Evolutionary conservation across 495 filamentous ascomycete species (phyloP).

Genomic region (Penicillium verhagenii): DNA sequence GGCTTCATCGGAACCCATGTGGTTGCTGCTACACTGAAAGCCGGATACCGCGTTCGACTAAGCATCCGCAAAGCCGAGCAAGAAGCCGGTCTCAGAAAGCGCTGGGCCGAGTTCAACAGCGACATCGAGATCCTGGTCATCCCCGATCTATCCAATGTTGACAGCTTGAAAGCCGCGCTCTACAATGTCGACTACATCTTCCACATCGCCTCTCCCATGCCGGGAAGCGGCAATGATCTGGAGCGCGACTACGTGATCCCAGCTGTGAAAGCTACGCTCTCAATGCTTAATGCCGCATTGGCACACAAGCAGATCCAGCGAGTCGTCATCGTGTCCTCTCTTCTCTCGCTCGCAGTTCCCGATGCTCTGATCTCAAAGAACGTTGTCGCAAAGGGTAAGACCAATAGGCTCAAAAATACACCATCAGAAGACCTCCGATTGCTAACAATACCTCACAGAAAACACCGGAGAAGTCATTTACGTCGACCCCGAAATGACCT

Average conservation of each 20-base stretch:
- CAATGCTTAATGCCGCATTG: slow-evolving; percentile 38
- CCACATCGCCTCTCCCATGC: slow-evolving; percentile 51
- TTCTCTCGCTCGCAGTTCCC: slow-evolving; percentile 28
- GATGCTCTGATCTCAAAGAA: background rate
- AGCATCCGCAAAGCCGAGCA: slow-evolving; percentile 24
- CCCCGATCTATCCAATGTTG: slow-evolving; percentile 43
- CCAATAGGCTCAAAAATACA: background rate
- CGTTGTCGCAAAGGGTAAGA: background rate
- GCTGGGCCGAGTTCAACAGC: slow-evolving; percentile 9
- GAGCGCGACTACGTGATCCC: slow-evolving; percentile 22
- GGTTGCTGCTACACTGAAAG: slow-evolving; percentile 16
- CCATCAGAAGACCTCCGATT: background rate
- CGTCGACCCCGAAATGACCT: slow-evolving; percentile 2
- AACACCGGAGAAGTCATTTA: slow-evolving; percentile 6
- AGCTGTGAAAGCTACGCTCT: slow-evolving; percentile 34
- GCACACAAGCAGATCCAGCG: slow-evolving; percentile 33
- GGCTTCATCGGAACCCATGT: slow-evolving; percentile 33
- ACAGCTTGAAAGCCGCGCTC: slow-evolving; percentile 46
- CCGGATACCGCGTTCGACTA: slow-evolving; percentile 23
- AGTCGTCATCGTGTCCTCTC: slow-evolving; percentile 44
- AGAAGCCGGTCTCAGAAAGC: slow-evolving; percentile 16
- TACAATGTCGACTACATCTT: slow-evolving; percentile 48
- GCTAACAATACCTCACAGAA: slow-evolving; percentile 4
- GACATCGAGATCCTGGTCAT: slow-evolving; percentile 40
- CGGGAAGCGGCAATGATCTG: slow-evolving; percentile 19